These are phyloP conservation scores for Volvox reticuliferus DNA, from an alignment of 139 green algal species.

Conservation along the genomic window DNA sequence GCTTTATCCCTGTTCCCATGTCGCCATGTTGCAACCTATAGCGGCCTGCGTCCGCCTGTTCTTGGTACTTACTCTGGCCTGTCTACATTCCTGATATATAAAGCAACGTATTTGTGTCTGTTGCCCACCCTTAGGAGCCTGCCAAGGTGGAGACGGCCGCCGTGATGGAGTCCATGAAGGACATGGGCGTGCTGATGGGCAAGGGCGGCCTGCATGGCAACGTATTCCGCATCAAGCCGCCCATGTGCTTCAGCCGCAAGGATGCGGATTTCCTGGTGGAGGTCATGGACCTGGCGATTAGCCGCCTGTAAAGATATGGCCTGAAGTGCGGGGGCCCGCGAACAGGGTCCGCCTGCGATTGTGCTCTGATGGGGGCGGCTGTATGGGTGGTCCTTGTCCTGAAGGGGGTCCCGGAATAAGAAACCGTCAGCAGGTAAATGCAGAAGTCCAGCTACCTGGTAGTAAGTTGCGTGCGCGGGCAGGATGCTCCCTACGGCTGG, in stretches of 20 bases:
- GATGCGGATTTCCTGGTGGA: constrained; percentile 93
- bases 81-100: no score
- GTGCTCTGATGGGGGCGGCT: no score
- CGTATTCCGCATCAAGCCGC: constrained; percentile 98
- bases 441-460: no score
- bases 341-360: no score
- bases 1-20: neutral
- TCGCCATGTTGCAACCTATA: neutral
- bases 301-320: constrained; percentile 21
- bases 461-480: no score
- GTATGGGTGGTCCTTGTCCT: no score
- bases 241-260: constrained; percentile 93
- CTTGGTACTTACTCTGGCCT: no score
- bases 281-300: constrained; percentile 81
- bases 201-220: constrained; percentile 96
- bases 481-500: no score
- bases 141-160: constrained; percentile 81
- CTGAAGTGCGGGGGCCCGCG: no score
- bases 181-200: constrained; percentile 93
- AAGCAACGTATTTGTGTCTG: no score
- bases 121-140: constrained; percentile 72
- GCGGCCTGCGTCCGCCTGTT: neutral
- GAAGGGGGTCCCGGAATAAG: no score
- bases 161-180: constrained; percentile 94
- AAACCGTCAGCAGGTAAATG: no score